Evolutionary conservation across 345 rosid species (phyloP).

Genomic region (Brassica incana): DNA sequence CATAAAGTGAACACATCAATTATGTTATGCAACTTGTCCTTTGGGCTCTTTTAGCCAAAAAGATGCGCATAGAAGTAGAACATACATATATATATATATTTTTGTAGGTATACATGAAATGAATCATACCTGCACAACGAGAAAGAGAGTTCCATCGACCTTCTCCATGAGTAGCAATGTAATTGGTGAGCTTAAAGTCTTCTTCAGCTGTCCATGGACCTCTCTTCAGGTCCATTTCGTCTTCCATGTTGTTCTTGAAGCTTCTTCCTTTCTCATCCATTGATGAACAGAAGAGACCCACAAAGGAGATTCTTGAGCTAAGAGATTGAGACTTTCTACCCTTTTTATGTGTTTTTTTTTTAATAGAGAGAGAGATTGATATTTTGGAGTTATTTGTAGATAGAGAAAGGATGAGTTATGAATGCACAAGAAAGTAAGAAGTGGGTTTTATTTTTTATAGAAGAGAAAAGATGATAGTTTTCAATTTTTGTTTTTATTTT

Average conservation of each 20-base stretch:
- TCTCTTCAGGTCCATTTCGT: slow-evolving; percentile 60
- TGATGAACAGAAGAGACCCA: slow-evolving; percentile 34
- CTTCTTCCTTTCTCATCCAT: slow-evolving; percentile 54
- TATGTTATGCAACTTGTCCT: slow-evolving; percentile 38
- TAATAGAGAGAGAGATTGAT: neutral
- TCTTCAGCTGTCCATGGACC: slow-evolving; percentile 97
- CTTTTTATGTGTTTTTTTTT: slow-evolving; percentile 1
- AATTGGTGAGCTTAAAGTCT: slow-evolving; percentile 76
- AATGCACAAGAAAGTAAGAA: slow-evolving; percentile 39
- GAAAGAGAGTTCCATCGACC: slow-evolving; percentile 96
- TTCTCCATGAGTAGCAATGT: slow-evolving; percentile 81
- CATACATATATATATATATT: neutral
- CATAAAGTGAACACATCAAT: slow-evolving; percentile 37
- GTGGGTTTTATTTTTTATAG: slow-evolving; percentile 42
- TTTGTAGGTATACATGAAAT: neutral
- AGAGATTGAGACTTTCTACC: slow-evolving; percentile 15
- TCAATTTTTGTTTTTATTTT: slow-evolving; percentile 28
- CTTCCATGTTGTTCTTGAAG: slow-evolving; percentile 45
- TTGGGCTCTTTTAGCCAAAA: slow-evolving; percentile 21
- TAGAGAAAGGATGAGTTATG: slow-evolving; percentile 36
- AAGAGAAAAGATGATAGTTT: slow-evolving; percentile 45
- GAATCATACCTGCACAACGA: slow-evolving; percentile 69
- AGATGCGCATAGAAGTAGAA: slow-evolving; percentile 20
- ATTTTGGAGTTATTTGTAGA: slow-evolving; percentile 26
- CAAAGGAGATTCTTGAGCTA: slow-evolving; percentile 38